Base-by-base conservation (phyloP, 78 protist genomes). In the Neovahlkampfia damariscottae region DNA sequence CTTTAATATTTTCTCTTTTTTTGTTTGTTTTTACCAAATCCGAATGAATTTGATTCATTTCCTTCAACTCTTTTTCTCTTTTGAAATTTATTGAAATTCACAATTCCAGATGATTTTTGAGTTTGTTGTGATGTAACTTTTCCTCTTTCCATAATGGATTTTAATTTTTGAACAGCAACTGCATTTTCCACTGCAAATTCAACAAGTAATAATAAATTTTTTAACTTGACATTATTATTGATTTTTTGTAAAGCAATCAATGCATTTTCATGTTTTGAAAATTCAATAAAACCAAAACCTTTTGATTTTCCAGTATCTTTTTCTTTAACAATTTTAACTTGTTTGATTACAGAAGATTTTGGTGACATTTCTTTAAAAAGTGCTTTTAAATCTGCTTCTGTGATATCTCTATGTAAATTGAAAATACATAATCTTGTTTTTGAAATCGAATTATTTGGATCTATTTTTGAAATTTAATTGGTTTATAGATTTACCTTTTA, bases 251-350 rank as follows among this genome's bases (percentile, higher is more conserved):
- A 70, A 8, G 81, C 81, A 36, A 41, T 39, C 5, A 82, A 72
- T 36, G 86, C 82, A 2, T 76, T 69, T 9, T 27, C 30, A 41
- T 82, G 86, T 69, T 32, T 6, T 5, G 40, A 0, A 10, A 82
- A 82, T 41, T 82, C 81, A 19, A 76, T 81, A 41, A 82, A 82
- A 27, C 82, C 86, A n/a, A 59, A 82, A 30, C 81, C 81, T 34
- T 41, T 58, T 30, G 80, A 81, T 32, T 69, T 72, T 40, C 19
- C 19, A 19, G 62, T 19, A 50, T 50, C 62, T 19, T 50, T 50
- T 2, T 67, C 80, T 30, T 76, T 69, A 29, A 5, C 9, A 50
- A 76, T 58, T 30, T 76, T 76, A 38, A 50, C 38, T 31, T 40
- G n/a, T 19, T 69, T 69, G 72, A 38, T n/a, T 19, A 30, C 72